Base-by-base conservation (phyloP, 2,329 filamentous ascomycete genomes). In the Hypoxylon sp. region DNA sequence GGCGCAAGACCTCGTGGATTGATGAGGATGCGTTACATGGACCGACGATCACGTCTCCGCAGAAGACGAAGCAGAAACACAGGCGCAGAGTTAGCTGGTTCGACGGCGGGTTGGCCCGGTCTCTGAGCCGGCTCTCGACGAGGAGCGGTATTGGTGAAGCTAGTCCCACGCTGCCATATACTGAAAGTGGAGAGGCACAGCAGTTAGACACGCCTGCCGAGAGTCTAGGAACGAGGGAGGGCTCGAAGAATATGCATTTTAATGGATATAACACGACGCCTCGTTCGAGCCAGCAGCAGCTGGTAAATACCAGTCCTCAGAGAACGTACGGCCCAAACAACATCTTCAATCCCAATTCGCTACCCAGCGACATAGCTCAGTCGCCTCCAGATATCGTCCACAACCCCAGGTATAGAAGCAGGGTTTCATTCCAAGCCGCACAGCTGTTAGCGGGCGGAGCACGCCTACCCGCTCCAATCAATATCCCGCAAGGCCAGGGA, bases 11-110 rank as follows among this genome's bases (percentile, higher is more conserved):
- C 9, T 81, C 80, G 17, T 86, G 83, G 84, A 82, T 85, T 28
- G 83, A 85, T 62, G 85, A 85, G 69, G 84, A 87, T 53, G 81
- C 80, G 59, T 76, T 84, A n/a, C 83, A 85, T 63, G 84, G 84
- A 3, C 83, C 84, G 9, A 79, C 76, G 69, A 73, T 84, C 52
- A 78, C 72, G 38, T 79, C 75, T 64, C 72, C 73, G 17, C 55
- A 51, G 48, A 73, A 72, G 48, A 43, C 61, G 11, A 69, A 68
- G 46, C 60, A 65, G 41, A 38, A 41, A 19, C 41, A 63, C 2
- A 57, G 56, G 38, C 69, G 63, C 6, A 73, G 62, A 34, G 49
- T 67, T 32, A 72, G 67, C 51, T 74, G 72, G 74, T 67, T 68
- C 32, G 71, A 73, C 28, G 67, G 70, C 30, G 61, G 65, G 6